Evolutionary conservation across 192 early-diverging fungal species (phyloP).

Genomic region (Umbelopsis isabellina): DNA sequence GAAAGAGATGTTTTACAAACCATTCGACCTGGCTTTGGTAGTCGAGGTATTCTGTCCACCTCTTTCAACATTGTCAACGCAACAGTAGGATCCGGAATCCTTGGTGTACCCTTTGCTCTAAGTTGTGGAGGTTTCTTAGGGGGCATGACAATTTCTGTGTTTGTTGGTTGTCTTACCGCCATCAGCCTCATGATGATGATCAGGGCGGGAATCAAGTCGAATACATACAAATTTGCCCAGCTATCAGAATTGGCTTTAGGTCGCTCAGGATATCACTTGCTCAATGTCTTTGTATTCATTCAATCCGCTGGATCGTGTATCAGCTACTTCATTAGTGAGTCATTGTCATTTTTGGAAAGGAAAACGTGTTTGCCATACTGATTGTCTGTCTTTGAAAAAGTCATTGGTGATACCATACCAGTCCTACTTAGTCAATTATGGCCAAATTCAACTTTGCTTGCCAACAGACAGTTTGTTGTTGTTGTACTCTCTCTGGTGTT

Average conservation of each 20-base stretch:
- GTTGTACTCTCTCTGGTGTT: constrained; percentile 42
- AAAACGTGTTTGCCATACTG: not conserved
- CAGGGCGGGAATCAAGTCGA: constrained; percentile 50
- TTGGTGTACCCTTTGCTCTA: constrained; percentile 69
- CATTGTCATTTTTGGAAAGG: constrained; percentile 1
- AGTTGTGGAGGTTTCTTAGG: constrained; percentile 62
- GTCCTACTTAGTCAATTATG: constrained; percentile 39
- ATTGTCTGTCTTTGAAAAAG: constrained; percentile 24
- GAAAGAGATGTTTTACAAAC: constrained; percentile 32
- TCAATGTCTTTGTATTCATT: constrained; percentile 59
- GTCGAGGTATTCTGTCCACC: constrained; percentile 37
- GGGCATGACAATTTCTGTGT: constrained; percentile 50
- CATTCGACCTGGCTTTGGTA: constrained; percentile 41
- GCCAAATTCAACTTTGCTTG: constrained; percentile 32
- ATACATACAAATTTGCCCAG: constrained; percentile 55
- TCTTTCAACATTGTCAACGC: constrained; percentile 71
- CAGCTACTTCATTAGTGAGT: constrained; percentile 61
- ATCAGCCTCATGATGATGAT: constrained; percentile 59
- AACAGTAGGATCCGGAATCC: constrained; percentile 68
- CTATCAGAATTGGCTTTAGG: constrained; percentile 60
- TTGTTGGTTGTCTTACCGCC: constrained; percentile 51
- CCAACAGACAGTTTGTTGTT: constrained; percentile 41
- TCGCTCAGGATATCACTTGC: constrained; percentile 48
- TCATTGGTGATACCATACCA: constrained; percentile 55
- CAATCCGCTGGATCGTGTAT: constrained; percentile 63